Evolutionary conservation across 257 asterid species (phyloP).

Genomic region (Solanum arcanum): DNA sequence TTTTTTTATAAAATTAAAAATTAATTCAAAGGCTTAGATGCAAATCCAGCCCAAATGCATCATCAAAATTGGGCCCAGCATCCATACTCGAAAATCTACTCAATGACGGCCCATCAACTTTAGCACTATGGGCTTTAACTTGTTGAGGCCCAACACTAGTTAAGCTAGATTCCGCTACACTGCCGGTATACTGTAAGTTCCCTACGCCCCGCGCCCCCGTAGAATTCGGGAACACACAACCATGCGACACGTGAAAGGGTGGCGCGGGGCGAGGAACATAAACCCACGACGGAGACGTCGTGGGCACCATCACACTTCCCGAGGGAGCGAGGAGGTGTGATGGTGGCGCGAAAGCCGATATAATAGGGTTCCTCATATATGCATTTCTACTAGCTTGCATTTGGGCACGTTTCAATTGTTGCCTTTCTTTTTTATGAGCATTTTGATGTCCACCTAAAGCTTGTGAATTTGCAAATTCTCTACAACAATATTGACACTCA

Average conservation of each 20-base stretch:
- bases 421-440: slow-evolving; percentile 95
- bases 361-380: slow-evolving; percentile 81
- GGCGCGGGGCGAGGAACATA: slow-evolving; percentile 68
- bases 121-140: slow-evolving; percentile 42
- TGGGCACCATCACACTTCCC: slow-evolving; percentile 21
- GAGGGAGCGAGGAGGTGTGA: slow-evolving; percentile 65
- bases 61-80: slow-evolving; percentile 59
- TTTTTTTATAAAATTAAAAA: slow-evolving; percentile 11
- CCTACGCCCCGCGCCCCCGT: slow-evolving; percentile 34
- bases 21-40: slow-evolving; percentile 68
- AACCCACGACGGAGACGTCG: slow-evolving; percentile 48
- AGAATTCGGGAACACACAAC: slow-evolving; percentile 46
- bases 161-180: slow-evolving; percentile 32
- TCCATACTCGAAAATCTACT: slow-evolving; percentile 53
- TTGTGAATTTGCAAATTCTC: slow-evolving; percentile 95
- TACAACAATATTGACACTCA: slow-evolving; percentile 93
- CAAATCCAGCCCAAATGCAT: slow-evolving; percentile 68
- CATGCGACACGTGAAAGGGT: slow-evolving; percentile 65
- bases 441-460: slow-evolving; percentile 96
- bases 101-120: slow-evolving; percentile 59
- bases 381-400: slow-evolving; percentile 82
- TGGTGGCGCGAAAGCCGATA: slow-evolving; percentile 78
- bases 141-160: slow-evolving; percentile 49
- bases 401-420: slow-evolving; percentile 86
- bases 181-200: slow-evolving; percentile 30